phyloP scores from a whole-genome alignment of 768 basidiomycete species.

The Collybia sordida region DNA sequence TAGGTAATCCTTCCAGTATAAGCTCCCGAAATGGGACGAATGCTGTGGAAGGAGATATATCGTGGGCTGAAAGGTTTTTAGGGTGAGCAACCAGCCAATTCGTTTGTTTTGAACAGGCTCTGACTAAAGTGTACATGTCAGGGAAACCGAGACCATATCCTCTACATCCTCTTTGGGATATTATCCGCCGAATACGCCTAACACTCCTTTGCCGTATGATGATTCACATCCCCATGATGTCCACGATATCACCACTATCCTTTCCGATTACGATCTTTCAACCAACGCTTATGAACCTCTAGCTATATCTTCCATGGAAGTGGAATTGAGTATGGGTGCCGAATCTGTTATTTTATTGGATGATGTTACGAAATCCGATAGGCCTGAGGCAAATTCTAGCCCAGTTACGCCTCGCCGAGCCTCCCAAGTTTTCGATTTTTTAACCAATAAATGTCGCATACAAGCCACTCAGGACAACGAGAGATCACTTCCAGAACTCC shows the following conservation, averaged over 20 bases:
- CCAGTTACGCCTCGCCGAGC: slow-evolving; percentile 64
- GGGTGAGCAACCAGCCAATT: slow-evolving; percentile 40
- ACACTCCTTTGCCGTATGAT: slow-evolving; percentile 36
- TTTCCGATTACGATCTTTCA: slow-evolving; percentile 48
- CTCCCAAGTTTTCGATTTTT: slow-evolving; percentile 74
- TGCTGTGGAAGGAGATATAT: slow-evolving; percentile 68
- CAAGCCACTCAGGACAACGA: slow-evolving; percentile 31
- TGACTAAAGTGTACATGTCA: slow-evolving; percentile 16
- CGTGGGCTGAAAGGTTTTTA: slow-evolving; percentile 79
- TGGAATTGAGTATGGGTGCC: slow-evolving; percentile 57
- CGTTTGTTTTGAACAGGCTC: background rate
- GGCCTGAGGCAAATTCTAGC: slow-evolving; percentile 33
- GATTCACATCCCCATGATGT: slow-evolving; percentile 24
- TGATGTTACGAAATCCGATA: slow-evolving; percentile 17
- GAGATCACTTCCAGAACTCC: slow-evolving; percentile 35
- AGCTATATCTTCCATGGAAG: slow-evolving; percentile 72
- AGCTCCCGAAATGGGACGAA: slow-evolving; percentile 21
- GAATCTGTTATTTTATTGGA: slow-evolving; percentile 35
- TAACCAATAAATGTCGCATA: slow-evolving; percentile 48
- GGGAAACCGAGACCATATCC: slow-evolving; percentile 44
- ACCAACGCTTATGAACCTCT: slow-evolving; percentile 40
- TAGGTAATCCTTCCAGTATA: slow-evolving; percentile 51
- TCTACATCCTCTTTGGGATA: slow-evolving; percentile 49
- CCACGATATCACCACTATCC: slow-evolving; percentile 37
- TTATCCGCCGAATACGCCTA: slow-evolving; percentile 49